Base-by-base conservation (phyloP, 1,284 basidiomycete species). In the Rhizoctonia solani region DNA sequence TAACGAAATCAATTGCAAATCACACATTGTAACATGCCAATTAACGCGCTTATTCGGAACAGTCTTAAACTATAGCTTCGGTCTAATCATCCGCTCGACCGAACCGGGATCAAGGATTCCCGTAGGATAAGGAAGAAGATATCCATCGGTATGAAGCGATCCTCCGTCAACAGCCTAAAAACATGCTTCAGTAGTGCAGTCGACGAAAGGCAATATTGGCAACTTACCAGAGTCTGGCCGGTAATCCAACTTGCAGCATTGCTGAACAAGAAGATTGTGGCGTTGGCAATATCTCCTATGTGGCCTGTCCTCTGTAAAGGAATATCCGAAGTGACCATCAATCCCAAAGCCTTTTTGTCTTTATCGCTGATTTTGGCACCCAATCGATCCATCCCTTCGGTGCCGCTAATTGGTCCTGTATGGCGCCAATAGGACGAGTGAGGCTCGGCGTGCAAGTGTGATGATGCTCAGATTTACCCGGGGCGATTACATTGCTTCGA, bases 401-500 rank as follows among this genome's bases (percentile, higher is more conserved):
- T 98, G 21, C 83, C 87, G 2, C 78, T 83, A 69, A 98, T 96
- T 8, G 92, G 89, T 0, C 84, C 49, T 66, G 13, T 3, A 34
- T 32, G 9, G 21, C 13, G 21, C 34, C n/a, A 39, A 73, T 11
- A 11, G 32, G 11, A 34, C 32, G 11, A 34, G 4, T 11, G 11
- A 34, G 11, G 32, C 11, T 34, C 32, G 32, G 32, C 27, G n/a
- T 44, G 5, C 41, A 4, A 29, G 13, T 11, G 4, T 37, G 23
- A 50, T n/a, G 11, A 34, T 34, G 32, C 8, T 23, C 42, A 14
- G 23, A 61, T 68, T 27, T 41, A 72, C 90, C 95, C 3, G 95
- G 95, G 0, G 93, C 87, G 72, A 97, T 89, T 59, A 96, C 90
- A 75, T 98, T 98, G 41, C 91, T 92, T 59, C 95, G 87, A 37